Base-by-base conservation (phyloP, 495 filamentous ascomycete genomes). In the Mytilinidion resinicola region DNA sequence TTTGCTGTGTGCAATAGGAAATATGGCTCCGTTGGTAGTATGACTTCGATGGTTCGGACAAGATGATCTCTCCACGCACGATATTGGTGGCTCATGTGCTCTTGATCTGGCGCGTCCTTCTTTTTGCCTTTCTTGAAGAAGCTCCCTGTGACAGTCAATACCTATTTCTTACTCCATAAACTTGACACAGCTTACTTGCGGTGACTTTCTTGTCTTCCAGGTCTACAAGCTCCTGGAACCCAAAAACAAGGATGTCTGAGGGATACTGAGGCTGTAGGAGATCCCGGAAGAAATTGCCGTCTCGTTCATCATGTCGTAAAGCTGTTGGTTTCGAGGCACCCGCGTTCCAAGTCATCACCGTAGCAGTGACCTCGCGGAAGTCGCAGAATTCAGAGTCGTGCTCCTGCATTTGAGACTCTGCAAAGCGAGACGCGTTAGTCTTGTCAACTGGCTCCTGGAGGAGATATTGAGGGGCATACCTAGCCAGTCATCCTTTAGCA, bases 51-150 rank as follows among this genome's bases (percentile, higher is more conserved):
- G 62, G 79, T 81, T 44, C 86, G 82, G 1, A 85, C 84, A 25
- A 98, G 78, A 70, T 91, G 88, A 64, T 97, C 90, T 64, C 88
- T 80, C 93, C 93, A 98, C 36, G 91, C 89, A 57, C 93, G 87
- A 65, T 98, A 98, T 70, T 96, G 92, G 59, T 92, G 91, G 74
- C 88, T 92, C 89, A 97, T 96, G 60, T 90, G 86, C 67, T 96
- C 91, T 62, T 91, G 89, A 60, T 92, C 90, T 0, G 85, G 76
- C 14, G 84, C 82, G 55, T 95, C 90, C 67, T 95, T 96, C 77
- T 96, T 96, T 73, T 95, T 97, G 65, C 77, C 71, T 1, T 70
- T 74, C 50, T 75, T 76, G 61, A 80, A 78, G 39, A 80, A 69
- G 50, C 65, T 75, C 62, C 77, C 71, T 76, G 50, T 67, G 30